Conservation (phyloP, 2,329 filamentous ascomycete species). For the Aspergillus sp. region DNA sequence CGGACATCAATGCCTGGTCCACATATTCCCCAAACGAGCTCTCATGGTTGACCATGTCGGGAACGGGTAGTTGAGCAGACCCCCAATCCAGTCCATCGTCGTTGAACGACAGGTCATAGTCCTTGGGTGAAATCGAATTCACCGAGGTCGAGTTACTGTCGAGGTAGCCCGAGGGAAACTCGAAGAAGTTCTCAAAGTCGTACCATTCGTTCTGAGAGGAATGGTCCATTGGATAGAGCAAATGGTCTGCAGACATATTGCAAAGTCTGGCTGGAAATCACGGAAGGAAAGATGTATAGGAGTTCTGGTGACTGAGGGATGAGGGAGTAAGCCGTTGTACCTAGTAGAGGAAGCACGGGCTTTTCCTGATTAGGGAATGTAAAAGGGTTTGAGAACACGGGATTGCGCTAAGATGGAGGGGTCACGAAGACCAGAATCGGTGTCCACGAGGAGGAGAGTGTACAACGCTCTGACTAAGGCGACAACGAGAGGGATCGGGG, state of each 20-base stretch:
- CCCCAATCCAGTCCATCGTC: conserved; percentile 24
- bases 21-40: conserved; percentile 17
- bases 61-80: conserved; percentile 22
- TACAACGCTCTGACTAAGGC: background rate
- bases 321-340: background rate
- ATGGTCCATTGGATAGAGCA: conserved; percentile 23
- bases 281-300: background rate
- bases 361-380: conserved; percentile 1
- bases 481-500: background rate
- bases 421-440: background rate
- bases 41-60: conserved; percentile 25
- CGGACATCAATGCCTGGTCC: conserved; percentile 14
- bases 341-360: conserved; percentile 1
- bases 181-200: conserved; percentile 36
- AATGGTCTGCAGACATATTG: conserved; percentile 28
- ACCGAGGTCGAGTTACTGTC: conserved; percentile 30
- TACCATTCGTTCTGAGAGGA: conserved; percentile 27
- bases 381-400: background rate
- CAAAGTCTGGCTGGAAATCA: conserved; percentile 1
- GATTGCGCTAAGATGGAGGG: conserved; percentile 1
- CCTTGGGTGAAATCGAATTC: conserved; percentile 29
- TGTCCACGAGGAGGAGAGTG: background rate
- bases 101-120: conserved; percentile 26
- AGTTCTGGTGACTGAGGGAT: background rate
- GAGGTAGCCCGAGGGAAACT: conserved; percentile 26